Base-by-base conservation (phyloP, 2,329 filamentous ascomycete species). In the Alternaria novae-zelandiae region DNA sequence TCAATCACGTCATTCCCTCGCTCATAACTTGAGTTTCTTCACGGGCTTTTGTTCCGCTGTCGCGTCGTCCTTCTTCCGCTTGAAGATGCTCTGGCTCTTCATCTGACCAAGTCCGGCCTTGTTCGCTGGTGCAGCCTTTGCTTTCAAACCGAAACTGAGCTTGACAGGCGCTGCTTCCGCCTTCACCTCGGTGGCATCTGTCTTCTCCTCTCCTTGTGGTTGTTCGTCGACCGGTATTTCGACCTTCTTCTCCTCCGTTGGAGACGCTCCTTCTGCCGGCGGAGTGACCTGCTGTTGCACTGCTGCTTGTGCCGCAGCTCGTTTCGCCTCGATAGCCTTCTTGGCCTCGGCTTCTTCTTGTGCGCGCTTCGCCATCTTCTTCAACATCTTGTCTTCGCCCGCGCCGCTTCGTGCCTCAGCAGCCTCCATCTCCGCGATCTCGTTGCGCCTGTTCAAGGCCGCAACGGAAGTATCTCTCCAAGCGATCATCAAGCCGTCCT, bases 391-490 rank as follows among this genome's bases (percentile, higher is more conserved):
- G 80, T 95, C 91, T 81, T 98, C 94, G 53, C 93, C 82, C 81
- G 96, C 92, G 78, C 98, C 95, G 71, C 97, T 94, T 3, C 94
- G 93, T 70, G 92, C 92, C 73, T 97, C 94, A 79, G 94, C 90
- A 59, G 91, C 87, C 79, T 97, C 94, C 79, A 93, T 95, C 76
- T 90, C 89, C 70, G 90, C 84, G 53, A 97, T 85, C 25, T 93
- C 93, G 69, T 97, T 95, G 66, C 92, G 88, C 54, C 94, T 84
- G 71, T 88, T 86, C 68, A 98, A 82, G 1, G 94, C 93, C 59
- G 97, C 95, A 0, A 94, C 93, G 36, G 91, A 94, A 72, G 95
- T 93, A 75, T 99, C 95, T 61, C 97, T 90, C 92, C 94, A 99
- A 2, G 91, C 86, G 57, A 99, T 89, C 73, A 94, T 91, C 44